Base-by-base conservation (phyloP, 257 asterid genomes). In the Solanum chmielewskii region DNA sequence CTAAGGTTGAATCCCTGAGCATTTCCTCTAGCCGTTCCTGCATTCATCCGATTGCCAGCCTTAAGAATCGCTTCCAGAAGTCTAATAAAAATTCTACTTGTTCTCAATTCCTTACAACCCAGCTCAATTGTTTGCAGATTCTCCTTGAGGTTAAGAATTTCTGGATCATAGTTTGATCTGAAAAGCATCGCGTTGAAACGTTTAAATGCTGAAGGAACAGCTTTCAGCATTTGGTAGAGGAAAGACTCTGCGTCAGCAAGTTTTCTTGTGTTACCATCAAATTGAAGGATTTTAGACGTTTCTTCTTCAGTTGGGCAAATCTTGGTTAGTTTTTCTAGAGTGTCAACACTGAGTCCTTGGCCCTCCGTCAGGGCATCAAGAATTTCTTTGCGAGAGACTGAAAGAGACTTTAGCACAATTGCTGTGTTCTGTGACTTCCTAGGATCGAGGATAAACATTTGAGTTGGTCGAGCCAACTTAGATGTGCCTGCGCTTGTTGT, bases 231-330 rank as follows among this genome's bases (percentile, higher is more conserved):
- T 89, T 94, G 92, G 93, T 92, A 88, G 78, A 94, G 95, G 90
- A 96, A 96, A 31, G 96, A 93, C 92, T 96, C 99, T 23, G 98
- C 99, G 87, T 92, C 93, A 27, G 99, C 97, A 88, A 96, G 92
- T 76, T 89, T 93, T 5, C 90, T 78, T 12, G 96, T 95, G 90
- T 92, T 91, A 8, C 95, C 99, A 44, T 82, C 85, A 88, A 92
- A 94, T 39, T 94, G 90, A 52, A 94, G 93, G 90, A 96, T 91
- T 80, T 89, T 93, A 64, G 88, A 35, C 8, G 92, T 89, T 92
- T 95, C 98, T 76, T 95, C 99, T 82, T 91, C 90, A 4, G 98
- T 89, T 16, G 99, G 99, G 87, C 92, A 85, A 86, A 96, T 93
- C 83, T 92, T 95, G 76, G 94, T 91, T 47, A 96, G 92, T 86